These are phyloP conservation scores for Rostrohypoxylon terebratum DNA, from an alignment of 495 filamentous ascomycete species.

Conservation along the genomic window DNA sequence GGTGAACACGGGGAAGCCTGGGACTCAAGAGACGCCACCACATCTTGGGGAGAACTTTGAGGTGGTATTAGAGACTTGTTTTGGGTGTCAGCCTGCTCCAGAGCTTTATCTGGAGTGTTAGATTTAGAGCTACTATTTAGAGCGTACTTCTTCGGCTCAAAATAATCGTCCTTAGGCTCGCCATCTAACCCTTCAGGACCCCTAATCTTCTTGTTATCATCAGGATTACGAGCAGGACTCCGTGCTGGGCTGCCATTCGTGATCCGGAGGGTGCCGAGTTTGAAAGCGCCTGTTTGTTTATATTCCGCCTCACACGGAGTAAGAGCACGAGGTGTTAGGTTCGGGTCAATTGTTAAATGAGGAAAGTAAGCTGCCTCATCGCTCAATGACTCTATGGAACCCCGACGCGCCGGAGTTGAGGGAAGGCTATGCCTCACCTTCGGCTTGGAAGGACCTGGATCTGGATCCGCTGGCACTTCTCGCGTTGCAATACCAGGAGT, in stretches of 20 bases:
- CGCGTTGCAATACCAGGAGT: slow-evolving; percentile 63
- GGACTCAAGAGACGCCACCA: slow-evolving; percentile 43
- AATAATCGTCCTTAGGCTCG: slow-evolving; percentile 8
- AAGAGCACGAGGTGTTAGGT: slow-evolving; percentile 52
- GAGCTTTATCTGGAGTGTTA: not conserved
- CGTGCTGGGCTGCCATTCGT: slow-evolving; percentile 65
- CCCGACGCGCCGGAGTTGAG: slow-evolving; percentile 52
- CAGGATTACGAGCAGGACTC: slow-evolving; percentile 36
- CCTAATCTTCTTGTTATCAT: not conserved
- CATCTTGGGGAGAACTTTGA: slow-evolving; percentile 49
- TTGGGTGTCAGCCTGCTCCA: slow-evolving; percentile 3
- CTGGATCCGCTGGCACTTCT: slow-evolving; percentile 35
- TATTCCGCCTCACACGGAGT: slow-evolving; percentile 63
- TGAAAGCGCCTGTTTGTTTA: slow-evolving; percentile 68
- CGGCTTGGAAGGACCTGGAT: slow-evolving; percentile 39
- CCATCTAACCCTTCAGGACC: not conserved
- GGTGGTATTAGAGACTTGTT: not conserved
- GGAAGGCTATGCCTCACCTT: slow-evolving; percentile 54
- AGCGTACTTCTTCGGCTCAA: not conserved
- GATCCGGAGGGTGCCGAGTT: slow-evolving; percentile 68
- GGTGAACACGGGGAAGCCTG: not conserved
- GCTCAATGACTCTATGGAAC: slow-evolving; percentile 53
- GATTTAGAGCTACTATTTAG: not conserved
- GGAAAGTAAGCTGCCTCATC: slow-evolving; percentile 52
- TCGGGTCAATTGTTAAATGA: slow-evolving; percentile 37